A percentile compares a stretch with the other conserved stretches of the same genome.
phyloP scores from a whole-genome alignment of 2,329 filamentous ascomycete genomes.

The Cadophora gregata region DNA sequence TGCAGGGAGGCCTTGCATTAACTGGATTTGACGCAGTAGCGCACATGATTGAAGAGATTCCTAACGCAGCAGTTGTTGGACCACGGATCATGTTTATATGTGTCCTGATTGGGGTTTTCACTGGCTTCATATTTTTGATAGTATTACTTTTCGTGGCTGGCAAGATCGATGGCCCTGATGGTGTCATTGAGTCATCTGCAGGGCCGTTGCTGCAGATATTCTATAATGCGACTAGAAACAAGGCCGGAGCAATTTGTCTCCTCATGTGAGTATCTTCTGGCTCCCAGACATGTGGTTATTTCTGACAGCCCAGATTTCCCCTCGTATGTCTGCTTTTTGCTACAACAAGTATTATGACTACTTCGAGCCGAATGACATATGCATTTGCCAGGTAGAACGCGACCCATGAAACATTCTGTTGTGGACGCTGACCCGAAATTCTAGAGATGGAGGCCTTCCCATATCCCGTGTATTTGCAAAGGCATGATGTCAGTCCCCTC shows the following conservation, averaged over 20 bases:
- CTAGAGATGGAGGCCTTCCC: constrained; percentile 67
- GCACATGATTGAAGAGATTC: constrained; percentile 59
- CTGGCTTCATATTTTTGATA: constrained; percentile 56
- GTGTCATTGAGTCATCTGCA: constrained; percentile 52
- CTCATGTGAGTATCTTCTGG: constrained; percentile 30
- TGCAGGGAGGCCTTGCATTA: constrained; percentile 60
- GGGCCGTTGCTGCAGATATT: constrained; percentile 59
- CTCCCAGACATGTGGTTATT: not conserved
- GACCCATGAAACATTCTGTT: not conserved
- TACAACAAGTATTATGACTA: constrained; percentile 68
- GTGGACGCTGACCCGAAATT: not conserved
- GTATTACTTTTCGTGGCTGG: constrained; percentile 43
- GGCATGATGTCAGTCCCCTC: not conserved
- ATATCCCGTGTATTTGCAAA: constrained; percentile 63
- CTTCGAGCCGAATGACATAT: constrained; percentile 69
- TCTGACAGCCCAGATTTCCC: constrained; percentile 54
- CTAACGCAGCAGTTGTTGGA: constrained; percentile 55
- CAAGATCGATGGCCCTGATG: constrained; percentile 41
- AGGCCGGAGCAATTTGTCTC: constrained; percentile 42
- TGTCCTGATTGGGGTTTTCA: constrained; percentile 53
- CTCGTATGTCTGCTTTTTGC: constrained; percentile 69
- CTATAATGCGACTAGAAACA: constrained; percentile 50
- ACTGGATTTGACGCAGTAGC: constrained; percentile 51
- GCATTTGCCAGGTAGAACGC: constrained; percentile 57
- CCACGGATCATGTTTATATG: constrained; percentile 57